Percentiles rank a stretch among this genome's conserved stretches.
Evolutionary conservation across 129 eudicot genomes (phyloP).

Genomic region (Centrapalus pauciflorus): DNA sequence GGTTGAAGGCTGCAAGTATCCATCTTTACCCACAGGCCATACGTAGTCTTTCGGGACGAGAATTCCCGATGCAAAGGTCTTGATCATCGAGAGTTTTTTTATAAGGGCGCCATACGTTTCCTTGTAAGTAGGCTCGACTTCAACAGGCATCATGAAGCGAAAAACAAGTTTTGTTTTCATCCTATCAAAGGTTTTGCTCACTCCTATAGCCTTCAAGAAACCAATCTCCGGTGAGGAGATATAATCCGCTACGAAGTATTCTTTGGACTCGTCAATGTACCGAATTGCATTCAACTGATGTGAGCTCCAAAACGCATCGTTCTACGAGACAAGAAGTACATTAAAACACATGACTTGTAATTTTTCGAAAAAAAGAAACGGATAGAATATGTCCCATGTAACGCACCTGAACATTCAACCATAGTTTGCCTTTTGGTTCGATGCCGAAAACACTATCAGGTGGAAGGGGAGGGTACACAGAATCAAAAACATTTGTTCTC

Average conservation of each 20-base stretch:
- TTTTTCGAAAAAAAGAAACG: background rate
- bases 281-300: constrained; percentile 39
- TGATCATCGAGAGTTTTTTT: constrained; percentile 46
- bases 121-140: constrained; percentile 66
- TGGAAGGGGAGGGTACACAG: constrained; percentile 10
- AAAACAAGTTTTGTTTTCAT: constrained; percentile 54
- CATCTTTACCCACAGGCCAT: constrained; percentile 52
- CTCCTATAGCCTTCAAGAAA: constrained; percentile 58
- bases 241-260: constrained; percentile 35
- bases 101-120: constrained; percentile 46
- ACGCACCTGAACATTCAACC: constrained; percentile 86
- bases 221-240: constrained; percentile 87
- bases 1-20: constrained; percentile 50
- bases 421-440: constrained; percentile 35
- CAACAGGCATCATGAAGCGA: constrained; percentile 28
- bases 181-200: constrained; percentile 31
- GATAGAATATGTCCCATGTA: background rate
- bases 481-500: constrained; percentile 53
- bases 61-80: constrained; percentile 68
- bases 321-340: constrained; percentile 26
- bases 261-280: constrained; percentile 36
- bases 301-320: constrained; percentile 52
- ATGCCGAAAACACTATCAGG: constrained; percentile 36
- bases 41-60: constrained; percentile 76
- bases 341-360: background rate